These are phyloP conservation scores for Arabidopsis arenosa DNA, from an alignment of 345 rosid genomes.

Conservation along the genomic window DNA sequence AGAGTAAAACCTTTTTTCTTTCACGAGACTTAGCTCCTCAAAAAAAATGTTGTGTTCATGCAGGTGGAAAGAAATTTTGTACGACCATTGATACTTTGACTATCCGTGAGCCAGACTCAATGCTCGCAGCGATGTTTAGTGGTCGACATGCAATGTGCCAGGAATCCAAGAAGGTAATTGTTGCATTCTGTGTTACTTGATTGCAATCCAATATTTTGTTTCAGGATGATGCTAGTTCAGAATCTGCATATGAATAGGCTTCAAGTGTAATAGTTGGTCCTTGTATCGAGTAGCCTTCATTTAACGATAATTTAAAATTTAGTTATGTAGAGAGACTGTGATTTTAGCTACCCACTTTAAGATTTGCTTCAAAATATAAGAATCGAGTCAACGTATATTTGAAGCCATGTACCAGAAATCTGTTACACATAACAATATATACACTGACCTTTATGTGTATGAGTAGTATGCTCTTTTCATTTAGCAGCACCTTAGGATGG, in stretches of 20 bases:
- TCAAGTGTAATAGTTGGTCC: not conserved
- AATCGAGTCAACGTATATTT: conserved; percentile 1
- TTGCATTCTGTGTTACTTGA: not conserved
- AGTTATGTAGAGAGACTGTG: not conserved
- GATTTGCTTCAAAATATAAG: conserved; percentile 14
- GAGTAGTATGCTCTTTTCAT: not conserved
- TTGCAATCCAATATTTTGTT: not conserved
- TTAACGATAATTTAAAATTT: not conserved
- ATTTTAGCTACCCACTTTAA: conserved; percentile 2
- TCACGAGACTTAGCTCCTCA: not conserved
- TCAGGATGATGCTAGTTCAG: not conserved
- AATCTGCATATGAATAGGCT: conserved; percentile 25
- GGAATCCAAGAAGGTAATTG: conserved; percentile 64
- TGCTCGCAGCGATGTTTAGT: conserved; percentile 96
- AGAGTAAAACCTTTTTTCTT: not conserved
- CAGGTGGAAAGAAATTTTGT: conserved; percentile 90
- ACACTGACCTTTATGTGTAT: not conserved
- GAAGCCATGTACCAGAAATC: not conserved
- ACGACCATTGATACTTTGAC: conserved; percentile 82
- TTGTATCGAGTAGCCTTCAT: conserved; percentile 1
- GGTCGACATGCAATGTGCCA: conserved; percentile 69
- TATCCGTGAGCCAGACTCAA: conserved; percentile 85
- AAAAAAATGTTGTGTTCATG: not conserved
- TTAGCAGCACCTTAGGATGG: no score
- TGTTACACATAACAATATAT: not conserved